Evolutionary conservation across 2,329 filamentous ascomycete species (phyloP).

Genomic region (Zalaria obscura): DNA sequence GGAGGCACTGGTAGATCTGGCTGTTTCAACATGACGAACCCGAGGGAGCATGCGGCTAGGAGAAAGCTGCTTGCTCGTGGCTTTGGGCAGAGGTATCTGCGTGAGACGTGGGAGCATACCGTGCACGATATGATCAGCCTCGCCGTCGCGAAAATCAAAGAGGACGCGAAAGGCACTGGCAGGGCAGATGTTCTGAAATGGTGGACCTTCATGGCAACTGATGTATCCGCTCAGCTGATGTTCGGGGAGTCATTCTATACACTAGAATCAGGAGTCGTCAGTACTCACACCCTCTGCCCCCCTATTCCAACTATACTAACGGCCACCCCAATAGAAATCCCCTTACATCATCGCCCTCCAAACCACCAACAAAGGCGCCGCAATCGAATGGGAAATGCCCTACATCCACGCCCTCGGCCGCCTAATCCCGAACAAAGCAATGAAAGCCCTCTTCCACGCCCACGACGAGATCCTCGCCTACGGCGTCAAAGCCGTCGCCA

Average conservation of each 20-base stretch:
- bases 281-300: constrained; percentile 2
- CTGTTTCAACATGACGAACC: constrained; percentile 22
- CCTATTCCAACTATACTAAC: constrained; percentile 1
- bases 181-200: constrained; percentile 22
- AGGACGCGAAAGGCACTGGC: constrained; percentile 9
- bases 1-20: constrained; percentile 8
- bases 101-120: constrained; percentile 17
- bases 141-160: constrained; percentile 16
- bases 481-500: constrained; percentile 8
- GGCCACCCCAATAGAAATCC: constrained; percentile 3
- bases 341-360: constrained; percentile 16
- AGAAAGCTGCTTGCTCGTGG: constrained; percentile 18
- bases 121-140: constrained; percentile 15
- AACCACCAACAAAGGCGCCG: constrained; percentile 12
- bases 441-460: constrained; percentile 8
- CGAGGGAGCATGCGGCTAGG: constrained; percentile 15
- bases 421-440: constrained; percentile 5
- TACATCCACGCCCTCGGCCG: constrained; percentile 9
- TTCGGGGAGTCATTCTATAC: constrained; percentile 23
- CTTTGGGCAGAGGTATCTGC: constrained; percentile 18
- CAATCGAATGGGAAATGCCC: constrained; percentile 15
- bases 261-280: constrained; percentile 19
- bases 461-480: constrained; percentile 9
- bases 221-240: constrained; percentile 19
- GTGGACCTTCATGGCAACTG: constrained; percentile 21